These are phyloP conservation scores for Kodamaea plutei DNA, from an alignment of 1,139 yeast species.

Conservation along the genomic window DNA sequence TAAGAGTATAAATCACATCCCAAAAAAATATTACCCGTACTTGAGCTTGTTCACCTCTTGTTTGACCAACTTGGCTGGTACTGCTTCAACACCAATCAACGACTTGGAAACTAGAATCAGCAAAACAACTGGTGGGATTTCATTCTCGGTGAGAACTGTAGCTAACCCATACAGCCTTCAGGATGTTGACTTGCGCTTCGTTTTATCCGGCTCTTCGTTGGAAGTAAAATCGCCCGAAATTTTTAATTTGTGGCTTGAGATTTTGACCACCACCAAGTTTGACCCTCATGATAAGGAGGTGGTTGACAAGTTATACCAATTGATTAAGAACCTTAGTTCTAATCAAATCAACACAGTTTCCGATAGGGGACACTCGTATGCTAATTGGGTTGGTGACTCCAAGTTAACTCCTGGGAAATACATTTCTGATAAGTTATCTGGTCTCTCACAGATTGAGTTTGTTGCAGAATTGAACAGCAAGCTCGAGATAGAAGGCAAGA, in stretches of 20 bases:
- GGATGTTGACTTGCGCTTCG: conserved; percentile 43
- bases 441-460: conserved; percentile 73
- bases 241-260: conserved; percentile 62
- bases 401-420: conserved; percentile 58
- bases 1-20: conserved; percentile 52
- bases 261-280: conserved; percentile 68
- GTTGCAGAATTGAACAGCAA: conserved; percentile 55
- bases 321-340: conserved; percentile 71
- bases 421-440: conserved; percentile 61
- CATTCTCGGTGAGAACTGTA: conserved; percentile 53
- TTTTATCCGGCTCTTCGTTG: conserved; percentile 67
- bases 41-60: conserved; percentile 78
- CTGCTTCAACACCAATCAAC: conserved; percentile 63
- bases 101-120: conserved; percentile 83
- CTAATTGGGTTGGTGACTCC: conserved; percentile 65
- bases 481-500: conserved; percentile 50
- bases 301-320: conserved; percentile 64
- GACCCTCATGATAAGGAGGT: conserved; percentile 40
- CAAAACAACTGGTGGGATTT: conserved; percentile 79
- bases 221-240: conserved; percentile 59
- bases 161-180: conserved; percentile 51
- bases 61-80: conserved; percentile 78
- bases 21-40: conserved; percentile 59
- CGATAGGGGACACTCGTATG: conserved; percentile 85
- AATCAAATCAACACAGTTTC: conserved; percentile 78